Percentiles rank a stretch among this genome's conserved stretches.
Conservation (phyloP, 108 stramenopile species). For the Mediolabrus comicus region DNA sequence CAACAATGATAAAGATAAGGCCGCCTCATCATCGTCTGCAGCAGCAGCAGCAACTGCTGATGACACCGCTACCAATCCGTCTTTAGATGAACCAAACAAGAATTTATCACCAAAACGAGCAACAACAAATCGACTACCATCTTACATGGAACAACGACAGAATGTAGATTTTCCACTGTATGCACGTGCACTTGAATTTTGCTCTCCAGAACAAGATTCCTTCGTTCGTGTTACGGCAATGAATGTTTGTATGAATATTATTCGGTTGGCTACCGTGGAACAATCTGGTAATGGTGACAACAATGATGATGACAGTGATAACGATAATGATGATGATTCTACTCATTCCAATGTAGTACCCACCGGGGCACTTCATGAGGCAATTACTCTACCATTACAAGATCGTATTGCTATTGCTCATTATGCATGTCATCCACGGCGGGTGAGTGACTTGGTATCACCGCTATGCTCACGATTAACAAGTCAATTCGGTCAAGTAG, state of each 20-base stretch:
- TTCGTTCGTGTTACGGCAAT: conserved; percentile 87
- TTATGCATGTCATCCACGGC: conserved; percentile 71
- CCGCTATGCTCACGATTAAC: conserved; percentile 77
- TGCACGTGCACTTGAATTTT: conserved; percentile 83
- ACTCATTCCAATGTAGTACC: conserved; percentile 41
- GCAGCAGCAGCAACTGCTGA: neutral
- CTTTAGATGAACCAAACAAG: neutral
- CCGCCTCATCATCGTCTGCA: neutral
- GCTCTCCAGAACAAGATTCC: conserved; percentile 76
- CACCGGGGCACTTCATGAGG: conserved; percentile 63
- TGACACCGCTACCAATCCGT: neutral
- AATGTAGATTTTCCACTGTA: conserved; percentile 82
- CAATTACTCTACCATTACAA: conserved; percentile 61
- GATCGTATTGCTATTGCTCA: conserved; percentile 83
- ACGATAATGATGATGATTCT: neutral
- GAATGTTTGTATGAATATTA: conserved; percentile 88
- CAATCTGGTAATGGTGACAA: neutral
- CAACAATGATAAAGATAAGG: neutral
- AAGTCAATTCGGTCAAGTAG: conserved; percentile 72
- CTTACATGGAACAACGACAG: neutral
- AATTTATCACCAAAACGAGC: neutral
- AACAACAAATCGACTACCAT: neutral
- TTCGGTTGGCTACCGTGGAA: conserved; percentile 68
- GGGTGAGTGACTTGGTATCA: conserved; percentile 72
- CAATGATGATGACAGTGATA: conserved; percentile 4